Percentiles rank a stretch among this genome's conserved stretches.
These are phyloP conservation scores for Trichocladium uniseriatum DNA, from an alignment of 495 filamentous ascomycete genomes.

Conservation along the genomic window DNA sequence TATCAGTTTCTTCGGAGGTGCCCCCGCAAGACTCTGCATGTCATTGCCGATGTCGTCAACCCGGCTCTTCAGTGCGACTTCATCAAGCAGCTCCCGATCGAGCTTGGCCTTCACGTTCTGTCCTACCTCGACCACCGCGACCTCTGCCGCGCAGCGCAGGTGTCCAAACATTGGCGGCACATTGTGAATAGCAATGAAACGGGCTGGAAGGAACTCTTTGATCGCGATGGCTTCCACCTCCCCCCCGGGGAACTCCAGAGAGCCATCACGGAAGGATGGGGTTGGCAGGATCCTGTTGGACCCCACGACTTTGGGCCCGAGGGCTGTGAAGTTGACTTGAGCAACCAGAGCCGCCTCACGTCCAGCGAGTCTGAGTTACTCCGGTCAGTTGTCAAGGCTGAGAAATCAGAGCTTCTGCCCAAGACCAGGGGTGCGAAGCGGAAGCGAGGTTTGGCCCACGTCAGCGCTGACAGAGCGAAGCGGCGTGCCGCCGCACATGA, in stretches of 20 bases:
- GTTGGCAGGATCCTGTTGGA: constrained; percentile 79
- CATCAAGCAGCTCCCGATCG: constrained; percentile 67
- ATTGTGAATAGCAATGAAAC: constrained; percentile 87
- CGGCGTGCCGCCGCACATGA: constrained; percentile 43
- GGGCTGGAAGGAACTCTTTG: constrained; percentile 90
- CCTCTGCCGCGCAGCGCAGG: constrained; percentile 84
- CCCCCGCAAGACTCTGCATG: constrained; percentile 78
- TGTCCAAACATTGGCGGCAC: constrained; percentile 87
- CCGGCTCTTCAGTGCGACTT: constrained; percentile 96
- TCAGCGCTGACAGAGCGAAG: constrained; percentile 42
- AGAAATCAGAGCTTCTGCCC: constrained; percentile 19
- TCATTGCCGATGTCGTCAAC: constrained; percentile 87
- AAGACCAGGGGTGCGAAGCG: constrained; percentile 30
- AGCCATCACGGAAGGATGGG: constrained; percentile 92
- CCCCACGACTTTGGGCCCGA: constrained; percentile 39
- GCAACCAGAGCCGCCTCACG: constrained; percentile 37
- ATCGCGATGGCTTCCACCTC: constrained; percentile 68
- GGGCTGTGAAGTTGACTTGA: constrained; percentile 73
- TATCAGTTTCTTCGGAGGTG: constrained; percentile 88
- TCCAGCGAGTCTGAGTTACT: constrained; percentile 42
- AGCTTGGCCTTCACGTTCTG: constrained; percentile 79
- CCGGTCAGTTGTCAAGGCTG: constrained; percentile 28
- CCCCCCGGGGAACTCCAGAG: constrained; percentile 76
- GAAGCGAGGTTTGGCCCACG: constrained; percentile 33
- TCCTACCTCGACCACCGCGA: constrained; percentile 79